A percentile compares a stretch with the other conserved stretches of the same genome.
phyloP scores from a whole-genome alignment of 495 filamentous ascomycete genomes.

The Neurospora sp. region DNA sequence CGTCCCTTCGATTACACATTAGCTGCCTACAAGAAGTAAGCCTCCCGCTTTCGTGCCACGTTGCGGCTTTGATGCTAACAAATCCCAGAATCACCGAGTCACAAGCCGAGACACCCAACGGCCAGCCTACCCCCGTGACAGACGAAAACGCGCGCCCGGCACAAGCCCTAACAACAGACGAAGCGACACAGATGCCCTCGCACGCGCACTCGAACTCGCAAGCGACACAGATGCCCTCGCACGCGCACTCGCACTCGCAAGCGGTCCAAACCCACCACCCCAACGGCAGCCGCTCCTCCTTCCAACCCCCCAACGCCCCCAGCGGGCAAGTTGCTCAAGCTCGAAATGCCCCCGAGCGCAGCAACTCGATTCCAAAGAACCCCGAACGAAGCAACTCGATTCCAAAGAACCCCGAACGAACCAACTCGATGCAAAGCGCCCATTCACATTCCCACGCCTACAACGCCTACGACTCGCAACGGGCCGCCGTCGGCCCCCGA shows the following conservation, averaged over 20 bases:
- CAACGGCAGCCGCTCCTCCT: constrained; percentile 6
- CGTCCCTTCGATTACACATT: constrained; percentile 91
- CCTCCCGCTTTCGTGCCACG: constrained; percentile 5
- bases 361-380: background rate
- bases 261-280: constrained; percentile 7
- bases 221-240: background rate
- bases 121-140: background rate
- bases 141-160: constrained; percentile 15
- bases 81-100: constrained; percentile 12
- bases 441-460: background rate
- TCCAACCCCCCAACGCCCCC: background rate
- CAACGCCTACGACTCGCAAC: constrained; percentile 15
- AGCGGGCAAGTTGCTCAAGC: background rate
- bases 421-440: background rate
- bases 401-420: background rate
- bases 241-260: constrained; percentile 3
- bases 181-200: constrained; percentile 12
- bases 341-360: background rate
- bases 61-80: background rate
- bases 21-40: constrained; percentile 53
- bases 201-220: background rate
- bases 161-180: constrained; percentile 36
- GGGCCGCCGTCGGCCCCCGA: constrained; percentile 20
- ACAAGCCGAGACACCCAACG: constrained; percentile 2
- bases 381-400: background rate